Base-by-base conservation (phyloP, 1,284 basidiomycete genomes). In the Trametes pubescens region DNA sequence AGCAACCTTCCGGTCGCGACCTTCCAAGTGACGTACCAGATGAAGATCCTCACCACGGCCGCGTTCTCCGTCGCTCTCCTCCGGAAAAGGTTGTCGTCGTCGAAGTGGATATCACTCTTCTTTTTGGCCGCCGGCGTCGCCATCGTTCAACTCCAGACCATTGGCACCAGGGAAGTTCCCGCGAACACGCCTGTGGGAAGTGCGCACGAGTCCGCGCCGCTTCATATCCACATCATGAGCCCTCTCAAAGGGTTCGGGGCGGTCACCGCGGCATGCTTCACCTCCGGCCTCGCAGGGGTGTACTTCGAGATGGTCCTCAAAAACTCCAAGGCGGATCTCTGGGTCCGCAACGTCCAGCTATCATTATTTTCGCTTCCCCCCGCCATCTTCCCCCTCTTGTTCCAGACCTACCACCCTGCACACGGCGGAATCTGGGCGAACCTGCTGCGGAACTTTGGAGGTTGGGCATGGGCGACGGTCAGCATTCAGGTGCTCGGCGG, bases 271-370 rank as follows among this genome's bases (percentile, higher is more conserved):
- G 96, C 96, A 0, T 99, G 96, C 80, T 89, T 98, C 79, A 98
- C 96, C 0, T 98, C 95, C 0, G 97, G 97, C 38, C 88, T 99
- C n/a, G 97, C 97, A 0, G 96, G 97, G 14, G 97, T 98, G 32
- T 99, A 99, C 81, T 98, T 99, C 72, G 97, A 99, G 81, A 96
- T 96, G 90, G 94, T 99, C 21, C 84, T 99, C 74, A 99, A 99
- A 80, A 91, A 88, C 70, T 94, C 93, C 11, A 88, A 89, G 69
- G 87, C 89, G 21, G 95, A 98, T 77, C 85, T 99, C 8, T 98
- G 96, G 96, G 91, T 97, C 61, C 91, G 97, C 71, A 99, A 99
- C 79, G 93, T 98, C 56, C 97, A 99, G 76, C 86, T 99, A 14
- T 98, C 95, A 26, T 84, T 95, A 63, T 99, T 98, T 81, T 97